phyloP scores from a whole-genome alignment of 1,284 basidiomycete genomes.

The Heterobasidion annosum region DNA sequence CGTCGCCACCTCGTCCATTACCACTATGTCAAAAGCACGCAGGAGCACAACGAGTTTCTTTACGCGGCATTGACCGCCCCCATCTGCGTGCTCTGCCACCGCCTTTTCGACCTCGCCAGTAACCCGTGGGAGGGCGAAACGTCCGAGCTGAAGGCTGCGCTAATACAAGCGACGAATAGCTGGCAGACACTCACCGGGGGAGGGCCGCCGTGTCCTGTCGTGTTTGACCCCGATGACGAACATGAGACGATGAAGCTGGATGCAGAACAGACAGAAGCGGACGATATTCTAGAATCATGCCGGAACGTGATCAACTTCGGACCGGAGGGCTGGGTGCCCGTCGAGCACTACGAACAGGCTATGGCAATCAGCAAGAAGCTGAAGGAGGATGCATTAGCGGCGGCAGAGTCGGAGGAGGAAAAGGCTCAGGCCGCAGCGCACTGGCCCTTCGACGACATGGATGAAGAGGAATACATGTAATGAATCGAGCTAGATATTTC shows the following conservation, averaged over 20 bases:
- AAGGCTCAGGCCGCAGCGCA: slow-evolving; percentile 23
- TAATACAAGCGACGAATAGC: slow-evolving; percentile 27
- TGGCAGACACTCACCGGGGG: slow-evolving; percentile 29
- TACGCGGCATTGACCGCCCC: slow-evolving; percentile 26
- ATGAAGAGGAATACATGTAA: slow-evolving; percentile 32
- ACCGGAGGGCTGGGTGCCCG: slow-evolving; percentile 32
- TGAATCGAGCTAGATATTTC: slow-evolving; percentile 9
- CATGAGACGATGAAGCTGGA: slow-evolving; percentile 27
- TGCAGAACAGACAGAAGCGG: slow-evolving; percentile 17
- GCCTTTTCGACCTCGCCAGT: slow-evolving; percentile 31
- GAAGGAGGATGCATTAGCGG: slow-evolving; percentile 23
- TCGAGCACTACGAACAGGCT: slow-evolving; percentile 27
- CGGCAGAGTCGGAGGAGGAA: slow-evolving; percentile 19
- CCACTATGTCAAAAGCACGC: slow-evolving; percentile 33
- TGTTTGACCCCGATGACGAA: slow-evolving; percentile 32
- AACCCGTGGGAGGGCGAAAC: slow-evolving; percentile 39
- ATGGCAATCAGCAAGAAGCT: slow-evolving; percentile 21
- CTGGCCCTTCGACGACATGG: slow-evolving; percentile 39
- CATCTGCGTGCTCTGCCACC: slow-evolving; percentile 20
- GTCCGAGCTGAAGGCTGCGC: slow-evolving; percentile 26
- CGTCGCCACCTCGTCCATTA: slow-evolving; percentile 34
- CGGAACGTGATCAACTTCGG: slow-evolving; percentile 21
- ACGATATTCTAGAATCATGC: slow-evolving; percentile 20
- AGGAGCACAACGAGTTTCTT: slow-evolving; percentile 30
- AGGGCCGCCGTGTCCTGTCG: slow-evolving; percentile 32